Evolutionary conservation across 2,329 filamentous ascomycete genomes (phyloP).

Genomic region (Sporothrix pseudoabietina): DNA sequence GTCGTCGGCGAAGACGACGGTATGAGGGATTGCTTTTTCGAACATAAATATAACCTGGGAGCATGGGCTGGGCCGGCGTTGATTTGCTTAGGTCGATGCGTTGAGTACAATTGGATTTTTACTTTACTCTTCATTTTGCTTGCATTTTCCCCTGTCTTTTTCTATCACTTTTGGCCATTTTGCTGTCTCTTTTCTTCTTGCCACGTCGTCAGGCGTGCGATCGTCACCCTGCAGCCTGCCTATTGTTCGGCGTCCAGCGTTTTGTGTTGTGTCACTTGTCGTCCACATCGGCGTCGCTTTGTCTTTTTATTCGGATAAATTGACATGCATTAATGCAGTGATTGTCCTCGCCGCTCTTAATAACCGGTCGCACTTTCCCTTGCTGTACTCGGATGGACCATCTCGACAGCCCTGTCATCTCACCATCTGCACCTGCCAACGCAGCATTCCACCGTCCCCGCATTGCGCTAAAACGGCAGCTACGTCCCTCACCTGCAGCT

Average conservation of each 20-base stretch:
- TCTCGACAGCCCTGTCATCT: neutral
- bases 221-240: neutral
- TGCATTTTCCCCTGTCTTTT: neutral
- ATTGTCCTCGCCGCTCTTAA: neutral
- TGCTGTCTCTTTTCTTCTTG: neutral
- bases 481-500: constrained; percentile 25
- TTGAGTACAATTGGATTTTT: constrained; percentile 30
- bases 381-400: neutral
- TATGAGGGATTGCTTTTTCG: constrained; percentile 21
- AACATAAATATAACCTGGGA: constrained; percentile 26
- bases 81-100: constrained; percentile 30
- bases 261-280: neutral
- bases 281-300: too few species aligned
- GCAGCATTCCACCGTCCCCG: constrained; percentile 21
- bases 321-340: neutral
- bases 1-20: neutral
- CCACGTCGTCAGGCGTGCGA: neutral
- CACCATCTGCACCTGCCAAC: neutral
- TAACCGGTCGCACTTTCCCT: neutral
- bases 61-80: constrained; percentile 33
- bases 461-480: constrained; percentile 27
- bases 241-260: neutral
- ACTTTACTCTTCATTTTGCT: neutral
- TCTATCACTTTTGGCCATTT: neutral
- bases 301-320: neutral